phyloP scores from a whole-genome alignment of 2,329 filamentous ascomycete genomes.

The Ploettnerulaceae sp. region DNA sequence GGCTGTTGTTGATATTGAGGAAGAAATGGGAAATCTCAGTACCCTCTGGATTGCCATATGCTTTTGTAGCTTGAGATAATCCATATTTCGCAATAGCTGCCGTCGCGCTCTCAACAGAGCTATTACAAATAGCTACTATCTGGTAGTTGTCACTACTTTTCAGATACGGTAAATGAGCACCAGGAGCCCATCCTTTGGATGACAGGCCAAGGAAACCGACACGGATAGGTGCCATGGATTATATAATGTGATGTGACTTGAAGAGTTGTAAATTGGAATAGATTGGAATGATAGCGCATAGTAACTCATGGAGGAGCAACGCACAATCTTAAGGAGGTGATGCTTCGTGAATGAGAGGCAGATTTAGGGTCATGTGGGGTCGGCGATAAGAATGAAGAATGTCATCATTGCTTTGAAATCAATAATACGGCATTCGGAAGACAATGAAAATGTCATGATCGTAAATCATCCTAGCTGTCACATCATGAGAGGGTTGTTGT shows the following conservation, averaged over 20 bases:
- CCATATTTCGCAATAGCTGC: conserved; percentile 39
- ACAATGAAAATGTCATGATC: no score
- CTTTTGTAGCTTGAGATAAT: conserved; percentile 37
- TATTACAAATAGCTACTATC: conserved; percentile 48
- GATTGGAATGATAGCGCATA: no score
- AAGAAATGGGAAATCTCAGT: not conserved
- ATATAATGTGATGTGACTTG: not conserved
- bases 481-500: not conserved
- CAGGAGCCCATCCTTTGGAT: conserved; percentile 33
- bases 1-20: not conserved
- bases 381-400: not conserved
- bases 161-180: conserved; percentile 35
- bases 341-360: not conserved
- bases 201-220: conserved; percentile 27
- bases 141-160: conserved; percentile 35
- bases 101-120: conserved; percentile 39
- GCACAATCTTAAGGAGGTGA: no score
- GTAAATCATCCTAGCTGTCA: no score
- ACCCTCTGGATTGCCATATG: conserved; percentile 39
- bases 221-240: conserved; percentile 21
- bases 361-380: conserved; percentile 1
- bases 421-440: not conserved
- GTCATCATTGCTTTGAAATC: conserved; percentile 10
- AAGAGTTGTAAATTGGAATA: no score
- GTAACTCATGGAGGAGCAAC: no score